These are phyloP conservation scores for Mortierella claussenii DNA, from an alignment of 192 early-diverging fungal species.

Conservation along the genomic window DNA sequence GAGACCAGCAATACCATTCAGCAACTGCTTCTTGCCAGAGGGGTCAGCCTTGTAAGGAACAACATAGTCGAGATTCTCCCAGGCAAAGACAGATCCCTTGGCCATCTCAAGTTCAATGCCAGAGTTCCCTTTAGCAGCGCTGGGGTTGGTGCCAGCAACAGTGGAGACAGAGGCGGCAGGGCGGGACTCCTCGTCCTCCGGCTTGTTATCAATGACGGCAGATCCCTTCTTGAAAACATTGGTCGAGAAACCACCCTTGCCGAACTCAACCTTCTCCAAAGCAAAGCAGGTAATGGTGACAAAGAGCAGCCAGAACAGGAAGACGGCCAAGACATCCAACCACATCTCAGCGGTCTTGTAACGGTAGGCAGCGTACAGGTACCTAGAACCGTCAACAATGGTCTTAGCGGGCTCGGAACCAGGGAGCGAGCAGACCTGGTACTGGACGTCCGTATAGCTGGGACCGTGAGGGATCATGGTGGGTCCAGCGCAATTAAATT, in stretches of 20 bases:
- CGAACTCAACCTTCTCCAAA: slow-evolving; percentile 75
- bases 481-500: slow-evolving; percentile 50
- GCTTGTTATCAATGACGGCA: slow-evolving; percentile 32
- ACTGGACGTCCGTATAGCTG: slow-evolving; percentile 48
- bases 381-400: slow-evolving; percentile 70
- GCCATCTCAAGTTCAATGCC: slow-evolving; percentile 52
- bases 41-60: slow-evolving; percentile 69
- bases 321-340: slow-evolving; percentile 69
- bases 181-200: slow-evolving; percentile 50
- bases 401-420: slow-evolving; percentile 67
- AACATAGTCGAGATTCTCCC: slow-evolving; percentile 77
- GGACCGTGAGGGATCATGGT: slow-evolving; percentile 45
- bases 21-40: slow-evolving; percentile 69
- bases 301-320: slow-evolving; percentile 58
- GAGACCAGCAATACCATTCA: slow-evolving; percentile 72
- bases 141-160: slow-evolving; percentile 24
- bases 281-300: slow-evolving; percentile 52
- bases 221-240: slow-evolving; percentile 59
- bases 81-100: slow-evolving; percentile 66
- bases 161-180: slow-evolving; percentile 54
- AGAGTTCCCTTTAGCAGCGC: slow-evolving; percentile 31
- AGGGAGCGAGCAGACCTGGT: slow-evolving; percentile 69
- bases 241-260: slow-evolving; percentile 62
- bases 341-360: slow-evolving; percentile 70
- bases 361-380: slow-evolving; percentile 64